Evolutionary conservation across 2,329 filamentous ascomycete genomes (phyloP).

Genomic region (Fusarium annulatum): DNA sequence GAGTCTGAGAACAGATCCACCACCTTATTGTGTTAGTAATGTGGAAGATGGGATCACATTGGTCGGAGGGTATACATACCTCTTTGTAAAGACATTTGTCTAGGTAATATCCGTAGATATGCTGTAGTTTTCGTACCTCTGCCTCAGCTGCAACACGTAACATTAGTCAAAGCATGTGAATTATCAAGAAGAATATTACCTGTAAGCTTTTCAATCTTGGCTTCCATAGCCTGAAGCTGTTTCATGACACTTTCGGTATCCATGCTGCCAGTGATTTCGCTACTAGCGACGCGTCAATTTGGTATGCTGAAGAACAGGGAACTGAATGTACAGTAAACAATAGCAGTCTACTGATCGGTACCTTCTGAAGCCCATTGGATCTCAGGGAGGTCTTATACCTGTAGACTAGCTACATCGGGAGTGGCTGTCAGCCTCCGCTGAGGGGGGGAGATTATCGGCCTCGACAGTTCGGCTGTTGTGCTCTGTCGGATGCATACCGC

Average conservation of each 20-base stretch:
- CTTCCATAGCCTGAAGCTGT: background rate
- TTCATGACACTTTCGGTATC: background rate
- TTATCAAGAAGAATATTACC: background rate
- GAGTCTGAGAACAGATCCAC: background rate
- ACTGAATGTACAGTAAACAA: background rate
- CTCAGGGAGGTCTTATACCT: background rate
- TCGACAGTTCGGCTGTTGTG: background rate
- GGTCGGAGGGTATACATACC: background rate
- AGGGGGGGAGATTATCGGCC: background rate
- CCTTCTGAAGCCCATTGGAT: background rate
- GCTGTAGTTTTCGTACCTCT: background rate
- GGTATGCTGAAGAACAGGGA: background rate
- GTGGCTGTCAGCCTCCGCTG: background rate
- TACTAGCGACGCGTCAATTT: background rate
- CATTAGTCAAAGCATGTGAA: background rate
- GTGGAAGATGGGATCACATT: background rate
- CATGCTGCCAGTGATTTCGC: background rate
- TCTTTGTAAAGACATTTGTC: conserved; percentile 1
- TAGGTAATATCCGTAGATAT: background rate
- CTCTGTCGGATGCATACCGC: background rate
- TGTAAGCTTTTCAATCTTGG: background rate
- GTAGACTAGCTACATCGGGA: background rate
- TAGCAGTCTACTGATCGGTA: background rate
- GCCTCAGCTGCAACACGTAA: background rate
- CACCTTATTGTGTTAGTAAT: background rate